These are phyloP conservation scores for Zancudomyces culisetae DNA, from an alignment of 371 early-diverging fungal species.

Conservation along the genomic window DNA sequence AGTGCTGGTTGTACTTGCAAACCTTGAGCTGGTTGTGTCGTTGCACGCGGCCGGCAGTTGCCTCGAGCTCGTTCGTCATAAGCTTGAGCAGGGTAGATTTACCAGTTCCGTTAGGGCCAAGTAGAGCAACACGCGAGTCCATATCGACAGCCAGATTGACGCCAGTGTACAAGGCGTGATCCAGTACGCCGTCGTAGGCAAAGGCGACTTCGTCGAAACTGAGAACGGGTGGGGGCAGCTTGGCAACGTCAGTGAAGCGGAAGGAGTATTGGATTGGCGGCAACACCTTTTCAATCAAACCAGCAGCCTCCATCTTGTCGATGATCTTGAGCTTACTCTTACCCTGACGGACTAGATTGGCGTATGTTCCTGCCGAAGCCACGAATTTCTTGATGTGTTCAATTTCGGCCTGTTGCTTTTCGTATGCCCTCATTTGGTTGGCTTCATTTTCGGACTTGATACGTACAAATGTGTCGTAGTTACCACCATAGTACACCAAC, in stretches of 20 bases:
- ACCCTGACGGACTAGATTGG: slow-evolving; percentile 95
- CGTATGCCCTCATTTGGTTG: slow-evolving; percentile 93
- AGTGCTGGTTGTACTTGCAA: slow-evolving; percentile 96
- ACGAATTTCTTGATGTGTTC: slow-evolving; percentile 97
- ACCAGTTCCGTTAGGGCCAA: slow-evolving; percentile 91
- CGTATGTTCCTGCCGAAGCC: slow-evolving; percentile 96
- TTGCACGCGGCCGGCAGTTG: slow-evolving; percentile 72
- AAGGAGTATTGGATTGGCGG: slow-evolving; percentile 56
- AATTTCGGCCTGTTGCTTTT: slow-evolving; percentile 95
- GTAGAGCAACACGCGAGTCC: slow-evolving; percentile 92
- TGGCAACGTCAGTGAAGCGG: slow-evolving; percentile 64
- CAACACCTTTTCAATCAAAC: slow-evolving; percentile 84
- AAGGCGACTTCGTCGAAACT: slow-evolving; percentile 83
- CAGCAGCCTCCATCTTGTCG: slow-evolving; percentile 98
- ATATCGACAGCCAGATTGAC: slow-evolving; percentile 88
- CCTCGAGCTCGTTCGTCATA: slow-evolving; percentile 54
- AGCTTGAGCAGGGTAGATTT: slow-evolving; percentile 72
- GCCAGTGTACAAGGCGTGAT: slow-evolving; percentile 67
- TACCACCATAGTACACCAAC: slow-evolving; percentile 89
- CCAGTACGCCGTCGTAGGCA: slow-evolving; percentile 65
- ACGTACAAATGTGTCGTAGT: slow-evolving; percentile 91
- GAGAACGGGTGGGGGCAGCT: slow-evolving; percentile 93
- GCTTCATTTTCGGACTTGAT: slow-evolving; percentile 84
- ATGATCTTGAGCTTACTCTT: slow-evolving; percentile 98
- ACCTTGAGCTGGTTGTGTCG: slow-evolving; percentile 82